These are phyloP conservation scores for Crucihimalaya himalaica DNA, from an alignment of 345 rosid species.

Conservation along the genomic window DNA sequence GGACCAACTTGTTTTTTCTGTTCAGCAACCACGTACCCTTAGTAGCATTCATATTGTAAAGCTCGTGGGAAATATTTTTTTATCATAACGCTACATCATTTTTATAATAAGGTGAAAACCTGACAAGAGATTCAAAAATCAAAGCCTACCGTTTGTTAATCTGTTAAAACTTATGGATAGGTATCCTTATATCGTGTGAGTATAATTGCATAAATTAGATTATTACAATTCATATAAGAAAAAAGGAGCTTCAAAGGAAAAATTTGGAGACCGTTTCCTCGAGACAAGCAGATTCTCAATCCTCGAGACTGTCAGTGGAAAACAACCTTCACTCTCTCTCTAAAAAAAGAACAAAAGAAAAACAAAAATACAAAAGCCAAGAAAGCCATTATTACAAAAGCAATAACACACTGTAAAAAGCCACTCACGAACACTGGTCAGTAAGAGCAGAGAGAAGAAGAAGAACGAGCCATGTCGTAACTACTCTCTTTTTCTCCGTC, in stretches of 20 bases:
- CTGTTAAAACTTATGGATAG: conserved; percentile 21
- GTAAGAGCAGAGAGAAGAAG: conserved; percentile 6
- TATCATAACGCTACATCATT: conserved; percentile 8
- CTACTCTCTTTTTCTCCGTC: conserved; percentile 26
- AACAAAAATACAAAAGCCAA: conserved; percentile 33
- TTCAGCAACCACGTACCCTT: not conserved
- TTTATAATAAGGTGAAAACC: conserved; percentile 12
- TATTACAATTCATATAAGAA: not conserved
- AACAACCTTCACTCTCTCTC: conserved; percentile 29
- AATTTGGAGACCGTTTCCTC: conserved; percentile 41
- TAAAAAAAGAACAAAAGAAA: conserved; percentile 24
- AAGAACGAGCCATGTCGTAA: conserved; percentile 24
- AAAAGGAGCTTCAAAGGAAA: conserved; percentile 14
- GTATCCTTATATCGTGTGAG: not conserved
- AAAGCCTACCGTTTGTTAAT: conserved; percentile 21
- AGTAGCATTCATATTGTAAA: conserved; percentile 6
- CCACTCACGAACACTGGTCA: conserved; percentile 32
- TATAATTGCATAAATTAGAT: not conserved
- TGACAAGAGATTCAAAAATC: conserved; percentile 14
- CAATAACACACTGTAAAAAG: conserved; percentile 35
- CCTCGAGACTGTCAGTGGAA: conserved; percentile 44
- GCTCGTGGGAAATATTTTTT: not conserved
- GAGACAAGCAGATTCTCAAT: conserved; percentile 43
- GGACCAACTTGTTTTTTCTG: not conserved
- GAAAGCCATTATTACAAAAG: conserved; percentile 38